These are phyloP conservation scores for Tricharina praecox DNA, from an alignment of 495 filamentous ascomycete genomes.

Conservation along the genomic window DNA sequence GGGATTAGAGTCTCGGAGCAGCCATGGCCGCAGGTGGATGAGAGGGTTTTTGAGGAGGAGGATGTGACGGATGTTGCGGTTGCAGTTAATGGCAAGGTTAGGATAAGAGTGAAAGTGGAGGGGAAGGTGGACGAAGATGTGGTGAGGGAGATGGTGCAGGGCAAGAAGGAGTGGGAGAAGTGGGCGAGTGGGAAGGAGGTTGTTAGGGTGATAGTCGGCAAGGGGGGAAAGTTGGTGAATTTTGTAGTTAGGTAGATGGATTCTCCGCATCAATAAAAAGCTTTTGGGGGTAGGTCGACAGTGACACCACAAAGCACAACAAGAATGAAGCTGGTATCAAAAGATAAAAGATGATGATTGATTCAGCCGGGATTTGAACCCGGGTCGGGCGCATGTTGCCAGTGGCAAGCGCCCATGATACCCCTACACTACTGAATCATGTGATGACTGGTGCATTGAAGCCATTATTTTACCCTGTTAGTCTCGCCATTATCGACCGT, in stretches of 20 bases:
- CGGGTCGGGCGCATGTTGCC: no score
- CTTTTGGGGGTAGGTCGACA: no score
- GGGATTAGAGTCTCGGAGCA: constrained; percentile 8
- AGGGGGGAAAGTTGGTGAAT: constrained; percentile 39
- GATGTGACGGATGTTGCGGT: constrained; percentile 38
- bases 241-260: constrained; percentile 33
- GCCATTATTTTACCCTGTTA: no score
- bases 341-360: no score
- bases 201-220: constrained; percentile 36
- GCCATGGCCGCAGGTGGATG: constrained; percentile 14
- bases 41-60: constrained; percentile 9
- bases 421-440: no score
- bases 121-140: constrained; percentile 23
- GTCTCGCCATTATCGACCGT: no score
- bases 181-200: constrained; percentile 28
- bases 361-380: no score
- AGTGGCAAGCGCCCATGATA: no score
- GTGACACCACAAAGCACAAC: no score
- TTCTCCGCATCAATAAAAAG: no score
- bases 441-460: no score
- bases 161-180: constrained; percentile 26
- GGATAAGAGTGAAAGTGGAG: constrained; percentile 43
- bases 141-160: constrained; percentile 33
- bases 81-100: constrained; percentile 59
- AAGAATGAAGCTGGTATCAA: no score